Evolutionary conservation across 140 eudicot species (phyloP).

Genomic region (Stevia rebaudiana): DNA sequence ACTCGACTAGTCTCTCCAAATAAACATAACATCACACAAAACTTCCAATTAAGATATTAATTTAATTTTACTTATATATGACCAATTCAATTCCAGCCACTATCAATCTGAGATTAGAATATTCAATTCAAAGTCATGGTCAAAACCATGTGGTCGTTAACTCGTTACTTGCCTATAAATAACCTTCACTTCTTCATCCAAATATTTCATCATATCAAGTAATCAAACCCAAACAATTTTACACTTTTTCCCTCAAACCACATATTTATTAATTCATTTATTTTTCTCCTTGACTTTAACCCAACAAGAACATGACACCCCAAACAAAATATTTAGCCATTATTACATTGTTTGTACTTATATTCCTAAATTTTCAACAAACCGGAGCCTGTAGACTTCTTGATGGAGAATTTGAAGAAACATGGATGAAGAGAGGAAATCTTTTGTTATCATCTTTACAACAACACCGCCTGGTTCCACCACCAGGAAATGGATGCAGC

Average conservation of each 20-base stretch:
- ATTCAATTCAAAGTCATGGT: constrained; percentile 19
- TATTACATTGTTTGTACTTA: not conserved
- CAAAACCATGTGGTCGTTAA: not conserved
- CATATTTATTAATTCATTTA: not conserved
- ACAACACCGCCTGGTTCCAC: not conserved
- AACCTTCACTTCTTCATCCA: not conserved
- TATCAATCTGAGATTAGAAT: not conserved
- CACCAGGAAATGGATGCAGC: constrained; percentile 35
- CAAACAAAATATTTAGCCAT: not conserved
- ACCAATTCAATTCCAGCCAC: constrained; percentile 21
- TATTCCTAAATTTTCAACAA: constrained; percentile 7
- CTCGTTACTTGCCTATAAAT: constrained; percentile 12
- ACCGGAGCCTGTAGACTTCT: constrained; percentile 24
- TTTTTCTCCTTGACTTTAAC: not conserved
- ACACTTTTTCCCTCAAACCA: not conserved
- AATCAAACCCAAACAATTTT: not conserved
- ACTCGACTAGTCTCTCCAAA: too few species aligned
- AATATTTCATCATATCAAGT: constrained; percentile 1
- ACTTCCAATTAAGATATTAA: too few species aligned
- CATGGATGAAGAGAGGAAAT: constrained; percentile 29
- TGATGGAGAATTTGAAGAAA: constrained; percentile 21
- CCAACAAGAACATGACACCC: constrained; percentile 13
- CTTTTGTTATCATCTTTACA: constrained; percentile 19
- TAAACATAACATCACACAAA: too few species aligned
- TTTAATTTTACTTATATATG: not conserved